Percentiles rank a stretch among this genome's conserved stretches.
These are phyloP conservation scores for Sicyos edulis DNA, from an alignment of 306 rosid species.

Conservation along the genomic window DNA sequence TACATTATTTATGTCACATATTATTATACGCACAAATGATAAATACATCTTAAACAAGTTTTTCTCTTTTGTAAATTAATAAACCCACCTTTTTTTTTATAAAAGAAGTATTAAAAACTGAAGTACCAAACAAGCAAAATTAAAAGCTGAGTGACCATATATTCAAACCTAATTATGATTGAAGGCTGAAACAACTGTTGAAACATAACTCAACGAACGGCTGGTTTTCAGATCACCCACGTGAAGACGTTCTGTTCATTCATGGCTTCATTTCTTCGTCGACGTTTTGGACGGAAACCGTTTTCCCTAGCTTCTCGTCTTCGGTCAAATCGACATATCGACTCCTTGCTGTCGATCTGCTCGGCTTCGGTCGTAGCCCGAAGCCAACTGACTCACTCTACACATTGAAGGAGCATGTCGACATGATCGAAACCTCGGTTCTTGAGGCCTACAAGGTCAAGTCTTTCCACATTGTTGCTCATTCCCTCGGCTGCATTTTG, in stretches of 20 bases:
- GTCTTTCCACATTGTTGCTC: constrained; percentile 90
- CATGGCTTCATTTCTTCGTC: constrained; percentile 95
- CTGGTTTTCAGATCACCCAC: constrained; percentile 29
- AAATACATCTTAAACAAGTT: too few relatives aligned
- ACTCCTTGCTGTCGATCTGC: constrained; percentile 77
- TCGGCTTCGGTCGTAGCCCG: constrained; percentile 92
- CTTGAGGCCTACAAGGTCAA: constrained; percentile 64
- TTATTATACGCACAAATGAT: too few relatives aligned
- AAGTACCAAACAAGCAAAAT: too few relatives aligned
- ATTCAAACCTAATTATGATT: too few relatives aligned
- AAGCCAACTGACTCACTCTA: constrained; percentile 77
- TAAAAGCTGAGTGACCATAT: too few relatives aligned
- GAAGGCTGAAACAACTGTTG: background rate
- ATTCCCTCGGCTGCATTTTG: constrained; percentile 82
- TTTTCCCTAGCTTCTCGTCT: constrained; percentile 66
- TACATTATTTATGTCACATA: too few relatives aligned
- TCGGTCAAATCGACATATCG: constrained; percentile 45
- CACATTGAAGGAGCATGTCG: constrained; percentile 76
- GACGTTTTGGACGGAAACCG: constrained; percentile 79
- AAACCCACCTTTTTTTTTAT: too few relatives aligned
- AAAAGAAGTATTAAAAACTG: too few relatives aligned
- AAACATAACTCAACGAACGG: background rate
- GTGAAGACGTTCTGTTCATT: constrained; percentile 70
- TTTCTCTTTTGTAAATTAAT: too few relatives aligned
- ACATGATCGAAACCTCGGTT: constrained; percentile 69